Percentiles rank a stretch among this genome's conserved stretches.
These are phyloP conservation scores for Pichiaceae sp. DNA, from an alignment of 1,139 yeast genomes.

Conservation along the genomic window DNA sequence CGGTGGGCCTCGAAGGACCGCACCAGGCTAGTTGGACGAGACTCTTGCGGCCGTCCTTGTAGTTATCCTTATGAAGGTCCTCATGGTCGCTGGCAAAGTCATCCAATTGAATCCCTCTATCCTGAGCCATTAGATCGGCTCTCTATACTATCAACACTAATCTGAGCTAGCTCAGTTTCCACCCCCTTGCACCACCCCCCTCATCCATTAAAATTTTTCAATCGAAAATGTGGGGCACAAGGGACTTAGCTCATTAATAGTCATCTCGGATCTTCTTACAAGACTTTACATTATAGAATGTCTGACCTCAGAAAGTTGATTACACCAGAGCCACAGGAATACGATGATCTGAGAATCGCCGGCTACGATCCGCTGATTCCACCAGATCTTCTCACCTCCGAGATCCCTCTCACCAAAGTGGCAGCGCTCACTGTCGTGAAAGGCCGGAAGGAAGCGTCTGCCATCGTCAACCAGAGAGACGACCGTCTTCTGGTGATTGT, in stretches of 20 bases:
- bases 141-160: too few species aligned
- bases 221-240: background rate
- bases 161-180: background rate
- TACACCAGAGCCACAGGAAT: conserved; percentile 60
- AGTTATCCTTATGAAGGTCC: too few species aligned
- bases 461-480: conserved; percentile 62
- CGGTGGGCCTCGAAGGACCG: conserved; percentile 5
- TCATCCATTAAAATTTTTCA: background rate
- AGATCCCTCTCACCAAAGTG: conserved; percentile 57
- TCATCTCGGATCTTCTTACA: background rate
- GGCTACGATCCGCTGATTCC: conserved; percentile 90
- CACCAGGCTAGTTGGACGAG: background rate
- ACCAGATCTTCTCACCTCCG: conserved; percentile 77
- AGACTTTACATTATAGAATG: background rate
- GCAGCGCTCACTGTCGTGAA: conserved; percentile 61
- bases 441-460: conserved; percentile 71
- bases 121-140: too few species aligned
- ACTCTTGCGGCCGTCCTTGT: too few species aligned
- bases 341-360: conserved; percentile 81
- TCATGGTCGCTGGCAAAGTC: too few species aligned
- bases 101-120: too few species aligned
- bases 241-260: background rate
- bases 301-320: background rate
- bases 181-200: background rate
- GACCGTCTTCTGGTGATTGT: conserved; percentile 76